These are phyloP conservation scores for Straminergon stramineum DNA, from an alignment of 225 moss, liverwort and hornwort species.

Conservation along the genomic window DNA sequence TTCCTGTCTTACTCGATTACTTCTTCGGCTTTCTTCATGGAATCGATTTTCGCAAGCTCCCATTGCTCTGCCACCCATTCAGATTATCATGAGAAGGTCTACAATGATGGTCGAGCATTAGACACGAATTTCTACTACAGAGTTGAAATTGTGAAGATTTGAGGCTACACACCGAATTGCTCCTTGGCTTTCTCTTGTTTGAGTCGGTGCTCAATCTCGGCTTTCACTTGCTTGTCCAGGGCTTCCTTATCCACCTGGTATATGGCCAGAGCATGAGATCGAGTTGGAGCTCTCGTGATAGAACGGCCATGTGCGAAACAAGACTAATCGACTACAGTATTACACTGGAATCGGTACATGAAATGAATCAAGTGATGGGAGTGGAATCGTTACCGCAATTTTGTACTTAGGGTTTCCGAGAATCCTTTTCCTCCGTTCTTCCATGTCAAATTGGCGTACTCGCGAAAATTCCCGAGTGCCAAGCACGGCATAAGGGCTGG, in stretches of 20 bases:
- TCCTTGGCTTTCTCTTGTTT: slow-evolving; percentile 39
- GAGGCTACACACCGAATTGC: slow-evolving; percentile 21
- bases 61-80: slow-evolving; percentile 24
- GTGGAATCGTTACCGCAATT: slow-evolving; percentile 16
- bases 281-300: background rate
- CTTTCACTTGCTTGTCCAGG: slow-evolving; percentile 41
- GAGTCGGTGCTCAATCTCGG: slow-evolving; percentile 40
- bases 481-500: slow-evolving; percentile 32
- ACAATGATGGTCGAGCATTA: background rate
- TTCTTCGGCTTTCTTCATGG: slow-evolving; percentile 46
- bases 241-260: slow-evolving; percentile 51
- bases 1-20: slow-evolving; percentile 17
- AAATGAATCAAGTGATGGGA: background rate
- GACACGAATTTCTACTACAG: background rate
- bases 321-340: background rate
- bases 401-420: slow-evolving; percentile 47
- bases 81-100: background rate
- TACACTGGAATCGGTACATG: background rate
- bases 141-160: background rate
- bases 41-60: slow-evolving; percentile 34
- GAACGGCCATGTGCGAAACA: background rate
- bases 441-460: slow-evolving; percentile 48
- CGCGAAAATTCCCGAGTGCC: slow-evolving; percentile 52
- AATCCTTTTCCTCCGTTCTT: slow-evolving; percentile 34
- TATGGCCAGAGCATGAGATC: background rate